phyloP scores from a whole-genome alignment of 306 rosid species.

The Cucumis melo region DNA sequence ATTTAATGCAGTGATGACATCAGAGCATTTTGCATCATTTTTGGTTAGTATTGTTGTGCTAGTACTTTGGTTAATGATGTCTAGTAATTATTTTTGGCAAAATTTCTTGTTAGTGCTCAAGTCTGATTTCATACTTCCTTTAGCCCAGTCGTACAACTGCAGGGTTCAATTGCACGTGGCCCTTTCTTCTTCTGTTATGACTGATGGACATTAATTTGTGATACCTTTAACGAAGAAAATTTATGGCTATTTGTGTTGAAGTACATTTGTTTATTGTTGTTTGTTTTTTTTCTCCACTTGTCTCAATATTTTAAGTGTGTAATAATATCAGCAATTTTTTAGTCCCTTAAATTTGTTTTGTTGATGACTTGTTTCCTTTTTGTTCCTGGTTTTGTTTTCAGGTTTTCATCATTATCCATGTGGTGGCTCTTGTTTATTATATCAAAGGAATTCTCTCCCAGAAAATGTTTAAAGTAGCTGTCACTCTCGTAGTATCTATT shows the following conservation, averaged over 20 bases:
- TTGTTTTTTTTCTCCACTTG: neutral
- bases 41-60: conserved; percentile 39
- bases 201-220: neutral
- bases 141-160: neutral
- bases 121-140: neutral
- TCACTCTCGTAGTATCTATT: conserved; percentile 64
- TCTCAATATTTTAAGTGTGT: neutral
- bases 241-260: neutral
- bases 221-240: neutral
- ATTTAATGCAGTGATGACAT: conserved; percentile 94
- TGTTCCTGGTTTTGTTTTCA: conserved; percentile 18
- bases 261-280: neutral
- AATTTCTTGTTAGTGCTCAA: neutral
- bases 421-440: conserved; percentile 89
- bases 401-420: conserved; percentile 94
- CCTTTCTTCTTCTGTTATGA: neutral
- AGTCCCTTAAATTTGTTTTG: conserved; percentile 9
- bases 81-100: neutral
- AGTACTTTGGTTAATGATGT: neutral
- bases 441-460: conserved; percentile 81
- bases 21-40: conserved; percentile 96
- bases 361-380: conserved; percentile 15
- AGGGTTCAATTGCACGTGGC: neutral
- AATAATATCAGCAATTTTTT: neutral
- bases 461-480: conserved; percentile 88